These are phyloP conservation scores for Anisogramma anomala DNA, from an alignment of 2,329 filamentous ascomycete genomes.

Conservation along the genomic window DNA sequence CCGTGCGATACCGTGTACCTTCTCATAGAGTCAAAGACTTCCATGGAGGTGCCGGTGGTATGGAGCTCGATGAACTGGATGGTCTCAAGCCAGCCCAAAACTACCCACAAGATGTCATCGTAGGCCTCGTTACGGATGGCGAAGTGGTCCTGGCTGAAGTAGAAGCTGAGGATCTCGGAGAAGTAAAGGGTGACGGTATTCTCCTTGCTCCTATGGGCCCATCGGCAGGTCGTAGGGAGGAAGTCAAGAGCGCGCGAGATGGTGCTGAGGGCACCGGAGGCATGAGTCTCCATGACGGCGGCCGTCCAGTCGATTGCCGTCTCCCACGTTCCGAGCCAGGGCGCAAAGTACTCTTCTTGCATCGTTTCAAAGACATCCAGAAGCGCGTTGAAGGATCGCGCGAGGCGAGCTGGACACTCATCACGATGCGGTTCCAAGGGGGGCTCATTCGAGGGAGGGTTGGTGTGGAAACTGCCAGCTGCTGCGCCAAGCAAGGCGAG, in stretches of 20 bases:
- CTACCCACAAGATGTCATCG: slow-evolving; percentile 94
- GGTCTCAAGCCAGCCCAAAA: slow-evolving; percentile 78
- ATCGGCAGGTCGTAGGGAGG: slow-evolving; percentile 24
- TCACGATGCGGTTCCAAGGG: neutral
- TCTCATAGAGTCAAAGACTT: neutral
- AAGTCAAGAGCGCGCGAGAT: slow-evolving; percentile 48
- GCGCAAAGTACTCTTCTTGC: slow-evolving; percentile 66
- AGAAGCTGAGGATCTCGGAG: slow-evolving; percentile 62
- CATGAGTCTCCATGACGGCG: slow-evolving; percentile 69
- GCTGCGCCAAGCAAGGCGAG: slow-evolving; percentile 1
- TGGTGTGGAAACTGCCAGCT: neutral
- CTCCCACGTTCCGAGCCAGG: slow-evolving; percentile 74
- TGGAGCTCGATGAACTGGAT: slow-evolving; percentile 67
- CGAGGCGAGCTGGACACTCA: neutral
- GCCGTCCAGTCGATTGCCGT: slow-evolving; percentile 86
- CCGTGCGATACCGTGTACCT: slow-evolving; percentile 15
- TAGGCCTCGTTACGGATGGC: slow-evolving; percentile 64
- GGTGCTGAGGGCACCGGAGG: slow-evolving; percentile 62
- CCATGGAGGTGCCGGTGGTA: slow-evolving; percentile 46
- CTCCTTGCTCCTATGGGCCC: slow-evolving; percentile 43
- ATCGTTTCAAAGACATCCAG: slow-evolving; percentile 46
- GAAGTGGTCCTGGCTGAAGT: slow-evolving; percentile 76
- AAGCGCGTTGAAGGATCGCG: neutral
- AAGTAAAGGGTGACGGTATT: slow-evolving; percentile 80
- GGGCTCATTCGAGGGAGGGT: neutral